Percentiles rank a stretch among this genome's conserved stretches.
Conservation (phyloP, 495 filamentous ascomycete species). For the Annulohypoxylon bovei region DNA sequence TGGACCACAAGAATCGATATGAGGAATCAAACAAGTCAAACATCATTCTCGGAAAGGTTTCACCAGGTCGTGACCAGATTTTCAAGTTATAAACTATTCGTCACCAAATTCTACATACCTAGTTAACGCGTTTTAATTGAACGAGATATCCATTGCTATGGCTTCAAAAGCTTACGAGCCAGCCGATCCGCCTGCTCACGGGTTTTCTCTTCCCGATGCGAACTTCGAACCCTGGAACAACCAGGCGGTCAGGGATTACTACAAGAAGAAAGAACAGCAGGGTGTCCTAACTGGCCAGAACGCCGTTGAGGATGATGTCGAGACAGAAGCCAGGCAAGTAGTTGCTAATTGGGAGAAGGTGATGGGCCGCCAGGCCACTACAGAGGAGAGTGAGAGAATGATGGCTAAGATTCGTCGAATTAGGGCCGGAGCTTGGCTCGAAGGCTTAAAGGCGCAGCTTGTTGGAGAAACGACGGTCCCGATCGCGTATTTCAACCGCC, state of each 20-base stretch:
- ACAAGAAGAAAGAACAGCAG: neutral
- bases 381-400: slow-evolving; percentile 10
- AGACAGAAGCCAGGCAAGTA: neutral
- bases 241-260: neutral
- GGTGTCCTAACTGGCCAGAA: slow-evolving; percentile 1
- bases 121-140: too few species aligned
- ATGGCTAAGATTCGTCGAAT: slow-evolving; percentile 3
- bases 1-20: neutral
- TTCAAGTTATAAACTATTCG: too few species aligned
- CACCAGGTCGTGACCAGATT: too few species aligned
- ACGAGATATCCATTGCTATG: neutral
- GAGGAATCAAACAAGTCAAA: neutral
- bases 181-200: neutral
- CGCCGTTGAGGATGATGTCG: neutral
- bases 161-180: too few species aligned
- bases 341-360: slow-evolving; percentile 4
- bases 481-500: slow-evolving; percentile 34
- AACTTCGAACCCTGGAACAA: slow-evolving; percentile 18
- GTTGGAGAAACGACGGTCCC: slow-evolving; percentile 18
- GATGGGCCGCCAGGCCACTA: neutral
- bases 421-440: slow-evolving; percentile 28
- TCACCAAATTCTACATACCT: too few species aligned
- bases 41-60: too few species aligned
- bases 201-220: slow-evolving; percentile 23
- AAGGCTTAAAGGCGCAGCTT: slow-evolving; percentile 19